A percentile compares a stretch with the other conserved stretches of the same genome.
These are phyloP conservation scores for Yamadazyma buinensis DNA, from an alignment of 1,139 yeast genomes.

Conservation along the genomic window DNA sequence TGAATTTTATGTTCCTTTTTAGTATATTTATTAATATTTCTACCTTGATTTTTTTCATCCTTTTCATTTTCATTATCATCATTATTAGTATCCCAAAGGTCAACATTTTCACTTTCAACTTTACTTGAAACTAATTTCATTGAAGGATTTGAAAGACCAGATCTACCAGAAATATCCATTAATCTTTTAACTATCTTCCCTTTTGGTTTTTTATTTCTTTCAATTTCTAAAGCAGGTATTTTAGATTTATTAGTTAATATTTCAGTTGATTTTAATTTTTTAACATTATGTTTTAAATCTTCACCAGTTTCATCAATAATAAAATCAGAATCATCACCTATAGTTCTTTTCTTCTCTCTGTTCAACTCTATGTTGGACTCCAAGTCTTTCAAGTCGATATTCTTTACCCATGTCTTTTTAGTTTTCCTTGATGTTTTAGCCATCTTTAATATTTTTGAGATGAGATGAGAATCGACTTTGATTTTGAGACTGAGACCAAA, in stretches of 20 bases:
- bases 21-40: constrained; percentile 3
- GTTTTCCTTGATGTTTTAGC: constrained; percentile 68
- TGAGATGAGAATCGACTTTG: constrained; percentile 5
- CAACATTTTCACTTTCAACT: constrained; percentile 40
- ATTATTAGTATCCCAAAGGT: constrained; percentile 54
- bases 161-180: constrained; percentile 83
- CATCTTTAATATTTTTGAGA: constrained; percentile 6
- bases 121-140: constrained; percentile 57
- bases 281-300: constrained; percentile 20
- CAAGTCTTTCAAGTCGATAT: constrained; percentile 79
- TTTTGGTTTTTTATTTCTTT: constrained; percentile 35
- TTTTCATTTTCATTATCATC: constrained; percentile 15
- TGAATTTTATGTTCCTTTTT: constrained; percentile 1
- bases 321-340: constrained; percentile 52
- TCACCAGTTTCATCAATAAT: constrained; percentile 54
- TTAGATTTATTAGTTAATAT: constrained; percentile 76
- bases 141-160: constrained; percentile 43
- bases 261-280: constrained; percentile 62
- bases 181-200: constrained; percentile 65
- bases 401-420: constrained; percentile 93
- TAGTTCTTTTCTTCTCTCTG: constrained; percentile 62
- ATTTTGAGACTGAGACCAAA: too few species aligned
- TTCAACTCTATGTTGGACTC: constrained; percentile 66
- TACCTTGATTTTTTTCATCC: constrained; percentile 20
- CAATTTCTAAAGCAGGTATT: constrained; percentile 55